Conservation (phyloP, 768 basidiomycete genomes). For the Amanita pallidorosea region DNA sequence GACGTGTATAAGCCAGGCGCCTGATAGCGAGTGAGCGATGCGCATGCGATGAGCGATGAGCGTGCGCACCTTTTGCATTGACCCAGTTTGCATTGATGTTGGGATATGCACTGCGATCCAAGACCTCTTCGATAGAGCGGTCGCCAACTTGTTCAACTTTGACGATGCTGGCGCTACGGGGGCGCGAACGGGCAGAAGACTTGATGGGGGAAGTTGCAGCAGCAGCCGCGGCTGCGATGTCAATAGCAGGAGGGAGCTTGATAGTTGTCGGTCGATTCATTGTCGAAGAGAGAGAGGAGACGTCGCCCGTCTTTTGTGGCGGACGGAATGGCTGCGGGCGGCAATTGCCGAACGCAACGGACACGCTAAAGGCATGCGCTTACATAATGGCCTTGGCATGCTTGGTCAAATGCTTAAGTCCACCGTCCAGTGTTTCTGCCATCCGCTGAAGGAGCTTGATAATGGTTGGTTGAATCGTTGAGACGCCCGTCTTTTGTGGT, state of each 20-base stretch:
- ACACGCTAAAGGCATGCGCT: background rate
- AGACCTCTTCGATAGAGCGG: conserved; percentile 57
- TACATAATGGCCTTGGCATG: conserved; percentile 15
- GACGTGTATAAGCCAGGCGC: conserved; percentile 96
- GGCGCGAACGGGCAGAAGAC: conserved; percentile 27
- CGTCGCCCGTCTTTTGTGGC: background rate
- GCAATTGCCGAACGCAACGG: background rate
- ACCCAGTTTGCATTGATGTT: conserved; percentile 93
- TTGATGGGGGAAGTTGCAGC: conserved; percentile 9
- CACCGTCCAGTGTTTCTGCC: conserved; percentile 49
- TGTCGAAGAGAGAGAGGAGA: background rate
- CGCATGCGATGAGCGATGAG: background rate
- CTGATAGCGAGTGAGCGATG: conserved; percentile 28
- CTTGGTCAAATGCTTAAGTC: conserved; percentile 56
- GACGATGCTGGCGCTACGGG: conserved; percentile 66
- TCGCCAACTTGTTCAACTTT: conserved; percentile 79
- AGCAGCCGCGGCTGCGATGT: conserved; percentile 18
- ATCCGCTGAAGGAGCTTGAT: conserved; percentile 58
- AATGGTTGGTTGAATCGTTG: conserved; percentile 28
- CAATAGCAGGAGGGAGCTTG: conserved; percentile 45
- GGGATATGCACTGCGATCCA: conserved; percentile 71
- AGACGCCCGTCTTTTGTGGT: background rate
- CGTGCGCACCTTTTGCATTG: conserved; percentile 73
- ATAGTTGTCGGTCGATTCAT: conserved; percentile 48
- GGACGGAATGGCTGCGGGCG: conserved; percentile 2